Conservation (phyloP, 805 yeast species). For the Huiozyma naganishii region DNA sequence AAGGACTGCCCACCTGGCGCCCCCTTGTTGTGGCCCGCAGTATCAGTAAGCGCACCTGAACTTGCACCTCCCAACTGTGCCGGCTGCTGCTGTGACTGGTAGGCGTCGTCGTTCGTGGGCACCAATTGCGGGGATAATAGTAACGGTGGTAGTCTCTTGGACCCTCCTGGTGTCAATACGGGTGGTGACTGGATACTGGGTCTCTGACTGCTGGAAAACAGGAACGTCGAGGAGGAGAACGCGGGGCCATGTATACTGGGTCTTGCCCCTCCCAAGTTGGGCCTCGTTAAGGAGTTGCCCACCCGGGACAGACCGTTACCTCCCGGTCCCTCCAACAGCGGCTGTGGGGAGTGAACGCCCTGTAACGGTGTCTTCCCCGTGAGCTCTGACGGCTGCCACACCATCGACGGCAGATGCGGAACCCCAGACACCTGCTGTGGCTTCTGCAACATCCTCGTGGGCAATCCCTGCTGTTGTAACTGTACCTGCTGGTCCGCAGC, state of each 20-base stretch:
- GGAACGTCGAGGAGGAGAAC: neutral
- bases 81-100: neutral
- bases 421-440: too few species aligned
- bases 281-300: neutral
- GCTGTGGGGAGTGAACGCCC: neutral
- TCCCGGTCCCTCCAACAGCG: neutral
- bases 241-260: neutral
- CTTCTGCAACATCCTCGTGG: neutral
- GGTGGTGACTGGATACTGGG: constrained; percentile 30
- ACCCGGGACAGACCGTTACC: neutral
- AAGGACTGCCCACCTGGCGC: neutral
- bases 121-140: constrained; percentile 5
- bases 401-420: too few species aligned
- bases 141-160: constrained; percentile 41
- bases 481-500: neutral
- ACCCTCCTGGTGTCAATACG: constrained; percentile 46
- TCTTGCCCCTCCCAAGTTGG: neutral
- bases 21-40: neutral
- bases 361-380: neutral
- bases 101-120: constrained; percentile 4
- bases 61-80: neutral
- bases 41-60: neutral
- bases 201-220: constrained; percentile 5
- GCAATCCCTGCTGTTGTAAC: neutral
- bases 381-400: neutral